Conservation (phyloP, 2,329 filamentous ascomycete species). For the Phaeosphaeriaceae sp. region DNA sequence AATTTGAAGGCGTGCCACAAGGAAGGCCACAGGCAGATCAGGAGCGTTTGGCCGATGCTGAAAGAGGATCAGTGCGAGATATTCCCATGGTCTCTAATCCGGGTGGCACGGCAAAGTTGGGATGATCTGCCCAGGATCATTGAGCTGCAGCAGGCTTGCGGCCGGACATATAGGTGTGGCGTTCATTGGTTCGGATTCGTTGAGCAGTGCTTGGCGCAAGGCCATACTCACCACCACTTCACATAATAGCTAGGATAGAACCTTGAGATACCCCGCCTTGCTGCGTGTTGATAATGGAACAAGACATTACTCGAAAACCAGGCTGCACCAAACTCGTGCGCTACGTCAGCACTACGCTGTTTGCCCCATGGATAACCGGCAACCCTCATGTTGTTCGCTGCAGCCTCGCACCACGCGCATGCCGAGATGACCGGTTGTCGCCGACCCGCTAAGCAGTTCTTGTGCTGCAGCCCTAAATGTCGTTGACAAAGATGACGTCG, state of each 20-base stretch:
- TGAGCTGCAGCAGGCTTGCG: constrained; percentile 7
- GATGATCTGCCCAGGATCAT: constrained; percentile 24
- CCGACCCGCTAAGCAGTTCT: constrained; percentile 27
- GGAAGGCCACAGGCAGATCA: constrained; percentile 29
- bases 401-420: constrained; percentile 21
- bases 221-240: constrained; percentile 4
- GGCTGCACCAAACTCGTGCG: background rate
- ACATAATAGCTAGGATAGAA: background rate
- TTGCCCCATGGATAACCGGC: background rate
- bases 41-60: constrained; percentile 27
- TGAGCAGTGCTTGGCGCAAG: constrained; percentile 1
- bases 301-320: background rate
- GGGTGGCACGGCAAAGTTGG: constrained; percentile 29
- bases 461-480: constrained; percentile 13
- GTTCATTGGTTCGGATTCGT: background rate
- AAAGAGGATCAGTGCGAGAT: constrained; percentile 26
- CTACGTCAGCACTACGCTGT: background rate
- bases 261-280: constrained; percentile 5
- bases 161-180: constrained; percentile 4
- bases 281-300: constrained; percentile 5
- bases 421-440: constrained; percentile 32
- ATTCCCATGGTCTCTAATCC: constrained; percentile 24
- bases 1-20: constrained; percentile 44
- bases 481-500: constrained; percentile 37
- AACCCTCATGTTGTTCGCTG: constrained; percentile 10